Evolutionary conservation across 345 rosid species (phyloP), one percentile per base, ranked within the genome.

Genomic region (Microcos paniculata): DNA sequence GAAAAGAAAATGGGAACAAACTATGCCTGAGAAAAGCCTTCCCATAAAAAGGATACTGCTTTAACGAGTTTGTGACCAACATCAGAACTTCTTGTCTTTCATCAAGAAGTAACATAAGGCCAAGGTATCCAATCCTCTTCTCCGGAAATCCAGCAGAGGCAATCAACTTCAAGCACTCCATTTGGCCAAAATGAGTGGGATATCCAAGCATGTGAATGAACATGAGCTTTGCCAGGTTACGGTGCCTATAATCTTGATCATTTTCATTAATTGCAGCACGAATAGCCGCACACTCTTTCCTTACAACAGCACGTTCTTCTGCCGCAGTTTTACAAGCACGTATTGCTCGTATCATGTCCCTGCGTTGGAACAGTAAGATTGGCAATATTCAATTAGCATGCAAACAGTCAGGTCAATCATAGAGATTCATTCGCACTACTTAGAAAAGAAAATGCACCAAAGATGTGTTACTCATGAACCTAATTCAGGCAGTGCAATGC

Each of bases 151-250:
- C 98, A 58, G 99, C 76, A 68, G 99, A 91, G 4, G 98, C 99
- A 80, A 96, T 96, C 49, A 91, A 91, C 77, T 96, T 94, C 78
- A 94, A 87, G 86, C 97, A 94, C 84, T 96, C 99, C 99, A 96
- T 96, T 83, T 96, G 99, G 72, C 98, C 99, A 83, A 96, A 96
- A 85, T 96, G 99, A 18, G 99, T 96, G 3, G 99, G 99, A 79
- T 96, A 96, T 76, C 99, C 99, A 72, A 96, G 97, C 99, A 96
- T 96, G 85, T 96, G 99, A 80, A 96, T 96, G 78, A 94, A 96
- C 99, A 96, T 96, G 82, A 96, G 99, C 82, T 96, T 96, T 21
- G 99, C 99, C 71, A 96, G 89, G 86, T 96, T 96, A 33, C 97
- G 86, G 77, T 96, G 98, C 76, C 99, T 88, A 81, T 91, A 92